Evolutionary conservation across 257 asterid species (phyloP).

Genomic region (Echium plantagineum): DNA sequence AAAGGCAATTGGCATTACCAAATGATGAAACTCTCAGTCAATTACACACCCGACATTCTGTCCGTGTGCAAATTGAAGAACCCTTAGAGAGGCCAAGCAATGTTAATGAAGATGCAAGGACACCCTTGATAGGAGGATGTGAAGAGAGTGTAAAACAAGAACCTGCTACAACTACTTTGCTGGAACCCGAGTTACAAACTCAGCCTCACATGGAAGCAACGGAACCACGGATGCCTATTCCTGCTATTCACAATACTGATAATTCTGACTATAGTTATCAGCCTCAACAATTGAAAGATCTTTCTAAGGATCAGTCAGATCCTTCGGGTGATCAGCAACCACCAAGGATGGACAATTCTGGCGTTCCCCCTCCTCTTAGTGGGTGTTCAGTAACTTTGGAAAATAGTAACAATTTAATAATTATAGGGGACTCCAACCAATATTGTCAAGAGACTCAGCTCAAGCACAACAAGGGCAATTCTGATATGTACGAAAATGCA

Average conservation of each 20-base stretch:
- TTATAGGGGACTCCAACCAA: slow-evolving; percentile 11
- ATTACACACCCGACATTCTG: not conserved
- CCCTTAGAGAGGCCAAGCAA: not conserved
- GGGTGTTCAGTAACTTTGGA: slow-evolving; percentile 9
- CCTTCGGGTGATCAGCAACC: not conserved
- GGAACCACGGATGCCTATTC: not conserved
- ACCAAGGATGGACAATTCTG: not conserved
- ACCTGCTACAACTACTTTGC: not conserved
- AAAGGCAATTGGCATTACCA: not conserved
- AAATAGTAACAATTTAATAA: slow-evolving; percentile 6
- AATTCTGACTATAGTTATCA: not conserved
- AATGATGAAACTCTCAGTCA: not conserved
- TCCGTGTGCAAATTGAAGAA: not conserved
- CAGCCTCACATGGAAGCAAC: not conserved
- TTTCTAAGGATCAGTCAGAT: not conserved
- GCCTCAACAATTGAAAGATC: not conserved
- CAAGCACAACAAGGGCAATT: slow-evolving; percentile 16
- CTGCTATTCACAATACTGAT: not conserved
- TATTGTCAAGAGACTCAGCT: slow-evolving; percentile 6
- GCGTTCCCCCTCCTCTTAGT: not conserved
- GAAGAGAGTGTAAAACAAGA: not conserved
- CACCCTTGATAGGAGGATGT: not conserved
- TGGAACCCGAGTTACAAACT: not conserved
- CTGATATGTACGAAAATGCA: slow-evolving; percentile 3
- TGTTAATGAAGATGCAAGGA: not conserved